phyloP scores from a whole-genome alignment of 768 basidiomycete species.

The Gautieria morchelliformis region DNA sequence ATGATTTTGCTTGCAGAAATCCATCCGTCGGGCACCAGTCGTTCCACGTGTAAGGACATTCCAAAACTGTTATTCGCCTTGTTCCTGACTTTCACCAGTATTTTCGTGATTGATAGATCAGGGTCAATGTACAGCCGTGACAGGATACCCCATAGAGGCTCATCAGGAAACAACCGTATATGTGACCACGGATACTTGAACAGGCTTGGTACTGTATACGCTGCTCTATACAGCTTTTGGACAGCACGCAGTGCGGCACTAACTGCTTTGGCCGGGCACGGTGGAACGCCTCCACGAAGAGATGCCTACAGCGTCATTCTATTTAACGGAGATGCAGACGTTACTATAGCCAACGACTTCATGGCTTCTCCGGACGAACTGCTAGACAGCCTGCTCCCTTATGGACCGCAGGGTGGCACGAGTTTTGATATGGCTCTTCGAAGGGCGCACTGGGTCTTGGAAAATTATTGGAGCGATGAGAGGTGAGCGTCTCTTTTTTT shows the following conservation, averaged over 20 bases:
- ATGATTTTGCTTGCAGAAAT: slow-evolving; percentile 43
- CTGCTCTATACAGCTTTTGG: slow-evolving; percentile 50
- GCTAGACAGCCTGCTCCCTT: slow-evolving; percentile 27
- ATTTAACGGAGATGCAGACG: not conserved
- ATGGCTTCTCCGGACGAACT: slow-evolving; percentile 35
- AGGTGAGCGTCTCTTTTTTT: slow-evolving; percentile 31
- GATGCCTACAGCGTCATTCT: not conserved
- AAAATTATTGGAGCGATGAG: slow-evolving; percentile 40
- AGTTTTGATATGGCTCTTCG: slow-evolving; percentile 33
- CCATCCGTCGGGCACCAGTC: slow-evolving; percentile 43
- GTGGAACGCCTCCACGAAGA: slow-evolving; percentile 11
- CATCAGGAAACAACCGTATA: slow-evolving; percentile 33
- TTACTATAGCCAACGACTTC: slow-evolving; percentile 28
- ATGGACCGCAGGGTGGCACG: slow-evolving; percentile 28
- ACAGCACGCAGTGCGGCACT: slow-evolving; percentile 35
- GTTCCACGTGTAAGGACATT: slow-evolving; percentile 47
- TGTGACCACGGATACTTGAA: slow-evolving; percentile 27
- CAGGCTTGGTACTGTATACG: slow-evolving; percentile 49
- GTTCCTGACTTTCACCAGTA: slow-evolving; percentile 20
- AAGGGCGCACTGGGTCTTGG: slow-evolving; percentile 29
- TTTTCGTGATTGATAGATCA: slow-evolving; percentile 54
- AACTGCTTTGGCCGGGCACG: slow-evolving; percentile 11
- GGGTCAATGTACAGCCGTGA: slow-evolving; percentile 39
- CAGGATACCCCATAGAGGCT: slow-evolving; percentile 33
- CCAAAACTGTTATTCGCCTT: not conserved